A percentile compares a stretch with the other conserved stretches of the same genome.
phyloP scores from a whole-genome alignment of 1,284 basidiomycete species.

The Rhodotorula mucilaginosa region DNA sequence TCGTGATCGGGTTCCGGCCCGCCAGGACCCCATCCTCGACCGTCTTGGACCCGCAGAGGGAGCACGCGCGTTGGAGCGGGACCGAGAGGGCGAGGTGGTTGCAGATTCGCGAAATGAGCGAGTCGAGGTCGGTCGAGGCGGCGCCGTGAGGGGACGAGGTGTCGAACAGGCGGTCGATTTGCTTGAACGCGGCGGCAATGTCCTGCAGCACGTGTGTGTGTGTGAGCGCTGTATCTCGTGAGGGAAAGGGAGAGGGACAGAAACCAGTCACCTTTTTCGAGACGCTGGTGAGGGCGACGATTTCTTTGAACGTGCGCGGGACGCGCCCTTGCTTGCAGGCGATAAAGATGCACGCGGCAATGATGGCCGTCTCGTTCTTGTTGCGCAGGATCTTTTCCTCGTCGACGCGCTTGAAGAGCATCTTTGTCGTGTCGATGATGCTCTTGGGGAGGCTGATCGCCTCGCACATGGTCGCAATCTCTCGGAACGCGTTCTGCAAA shows the following conservation, averaged over 20 bases:
- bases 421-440: constrained; percentile 91
- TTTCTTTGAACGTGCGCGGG: constrained; percentile 91
- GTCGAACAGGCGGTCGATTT: constrained; percentile 88
- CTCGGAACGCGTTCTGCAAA: constrained; percentile 80
- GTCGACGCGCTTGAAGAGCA: constrained; percentile 93
- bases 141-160: constrained; percentile 38
- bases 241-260: not conserved
- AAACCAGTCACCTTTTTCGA: constrained; percentile 68
- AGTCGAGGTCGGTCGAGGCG: constrained; percentile 59
- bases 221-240: not conserved
- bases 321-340: constrained; percentile 93
- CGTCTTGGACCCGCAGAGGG: constrained; percentile 78
- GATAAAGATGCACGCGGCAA: constrained; percentile 97
- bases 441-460: constrained; percentile 92
- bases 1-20: constrained; percentile 90
- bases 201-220: constrained; percentile 48
- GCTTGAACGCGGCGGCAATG: constrained; percentile 91
- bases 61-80: constrained; percentile 75
- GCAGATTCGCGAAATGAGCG: constrained; percentile 86
- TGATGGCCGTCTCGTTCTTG: constrained; percentile 86
- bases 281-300: constrained; percentile 87
- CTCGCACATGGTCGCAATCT: constrained; percentile 90
- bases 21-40: constrained; percentile 83
- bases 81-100: constrained; percentile 88
- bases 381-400: constrained; percentile 90